phyloP scores from a whole-genome alignment of 202 grass and related monocot genomes.

The Bolboschoenoplectus hybrid region DNA sequence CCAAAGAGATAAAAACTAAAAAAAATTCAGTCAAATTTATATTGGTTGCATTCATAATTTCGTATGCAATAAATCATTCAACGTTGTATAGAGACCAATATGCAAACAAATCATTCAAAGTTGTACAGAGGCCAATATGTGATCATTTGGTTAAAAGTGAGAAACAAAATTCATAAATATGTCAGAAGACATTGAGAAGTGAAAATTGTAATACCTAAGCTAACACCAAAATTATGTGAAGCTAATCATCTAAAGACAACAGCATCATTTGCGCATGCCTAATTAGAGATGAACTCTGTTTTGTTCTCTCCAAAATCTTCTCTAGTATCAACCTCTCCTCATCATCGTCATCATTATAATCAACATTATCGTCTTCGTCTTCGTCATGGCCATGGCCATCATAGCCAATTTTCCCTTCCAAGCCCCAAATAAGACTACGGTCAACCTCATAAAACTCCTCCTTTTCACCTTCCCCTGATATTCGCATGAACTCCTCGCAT shows the following conservation, averaged over 20 bases:
- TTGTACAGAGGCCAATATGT: background rate
- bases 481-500: conserved; percentile 75
- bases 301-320: conserved; percentile 92
- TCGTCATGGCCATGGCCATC: conserved; percentile 30
- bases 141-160: conserved; percentile 23
- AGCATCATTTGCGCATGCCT: conserved; percentile 84
- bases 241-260: conserved; percentile 77
- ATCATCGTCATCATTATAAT: conserved; percentile 44
- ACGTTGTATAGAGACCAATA: background rate
- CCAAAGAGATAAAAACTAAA: background rate
- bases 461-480: conserved; percentile 41
- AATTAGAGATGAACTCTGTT: conserved; percentile 74
- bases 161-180: background rate
- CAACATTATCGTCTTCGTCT: conserved; percentile 40
- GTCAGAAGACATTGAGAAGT: background rate
- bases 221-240: conserved; percentile 40
- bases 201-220: conserved; percentile 26
- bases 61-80: background rate
- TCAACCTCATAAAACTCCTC: conserved; percentile 45
- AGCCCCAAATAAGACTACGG: conserved; percentile 53
- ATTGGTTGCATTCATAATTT: background rate
- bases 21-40: background rate
- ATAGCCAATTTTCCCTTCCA: conserved; percentile 46
- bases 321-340: conserved; percentile 66
- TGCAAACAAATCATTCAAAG: background rate